phyloP scores from a whole-genome alignment of 2,329 filamentous ascomycete genomes.

The Botrytis porri region DNA sequence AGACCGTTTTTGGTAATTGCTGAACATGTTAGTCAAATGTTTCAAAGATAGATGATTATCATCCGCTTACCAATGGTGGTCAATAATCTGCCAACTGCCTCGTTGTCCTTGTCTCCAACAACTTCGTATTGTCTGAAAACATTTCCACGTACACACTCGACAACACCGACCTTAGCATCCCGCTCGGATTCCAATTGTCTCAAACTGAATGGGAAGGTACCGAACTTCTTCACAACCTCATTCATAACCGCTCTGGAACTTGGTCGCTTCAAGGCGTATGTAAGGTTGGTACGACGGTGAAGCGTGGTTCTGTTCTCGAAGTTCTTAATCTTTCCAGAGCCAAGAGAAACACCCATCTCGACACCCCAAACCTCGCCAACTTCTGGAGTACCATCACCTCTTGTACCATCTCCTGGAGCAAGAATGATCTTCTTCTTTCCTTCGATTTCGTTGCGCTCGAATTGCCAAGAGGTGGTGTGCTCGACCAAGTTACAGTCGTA shows the following conservation, averaged over 20 bases:
- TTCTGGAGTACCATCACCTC: constrained; percentile 86
- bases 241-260: constrained; percentile 90
- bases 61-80: constrained; percentile 80
- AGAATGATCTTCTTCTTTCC: constrained; percentile 94
- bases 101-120: constrained; percentile 86
- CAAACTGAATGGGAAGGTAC: constrained; percentile 95
- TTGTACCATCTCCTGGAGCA: constrained; percentile 78
- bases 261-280: constrained; percentile 89
- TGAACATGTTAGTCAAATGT: constrained; percentile 42
- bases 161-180: constrained; percentile 89
- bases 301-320: constrained; percentile 85
- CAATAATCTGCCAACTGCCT: constrained; percentile 80
- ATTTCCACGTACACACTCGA: constrained; percentile 91
- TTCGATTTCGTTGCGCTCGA: constrained; percentile 97
- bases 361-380: constrained; percentile 96
- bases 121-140: constrained; percentile 96
- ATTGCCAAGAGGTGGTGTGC: constrained; percentile 96
- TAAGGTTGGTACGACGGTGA: constrained; percentile 87
- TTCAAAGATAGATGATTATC: neutral
- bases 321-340: constrained; percentile 91
- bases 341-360: constrained; percentile 88
- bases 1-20: constrained; percentile 98
- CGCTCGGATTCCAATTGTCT: constrained; percentile 96
- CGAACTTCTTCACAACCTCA: constrained; percentile 96
- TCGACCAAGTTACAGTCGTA: constrained; percentile 94